Conservation (phyloP, 164 flowering plant genomes). For the Aristolochia contorta region DNA sequence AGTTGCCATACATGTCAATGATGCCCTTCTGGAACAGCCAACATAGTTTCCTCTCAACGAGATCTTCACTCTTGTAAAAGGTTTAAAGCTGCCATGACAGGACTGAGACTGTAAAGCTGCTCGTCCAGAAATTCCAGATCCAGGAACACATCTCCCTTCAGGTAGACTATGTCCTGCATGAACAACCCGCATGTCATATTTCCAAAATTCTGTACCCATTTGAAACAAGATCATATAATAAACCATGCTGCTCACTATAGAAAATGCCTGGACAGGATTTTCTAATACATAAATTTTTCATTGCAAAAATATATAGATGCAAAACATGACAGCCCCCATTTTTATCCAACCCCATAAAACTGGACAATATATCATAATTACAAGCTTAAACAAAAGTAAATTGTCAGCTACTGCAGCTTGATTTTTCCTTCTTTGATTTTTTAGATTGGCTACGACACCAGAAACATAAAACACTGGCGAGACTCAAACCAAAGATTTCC, state of each 20-base stretch:
- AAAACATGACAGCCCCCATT: too few species aligned
- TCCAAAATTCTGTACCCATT: background rate
- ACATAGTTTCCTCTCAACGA: constrained; percentile 12
- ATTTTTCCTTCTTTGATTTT: too few species aligned
- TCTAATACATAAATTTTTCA: background rate
- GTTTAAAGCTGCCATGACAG: constrained; percentile 17
- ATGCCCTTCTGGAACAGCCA: constrained; percentile 19
- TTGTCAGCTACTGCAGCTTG: too few species aligned
- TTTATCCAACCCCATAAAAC: too few species aligned
- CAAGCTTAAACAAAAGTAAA: too few species aligned
- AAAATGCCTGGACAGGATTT: too few species aligned
- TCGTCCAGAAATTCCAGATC: constrained; percentile 49
- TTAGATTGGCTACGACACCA: too few species aligned
- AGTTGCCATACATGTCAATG: constrained; percentile 46
- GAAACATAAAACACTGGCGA: too few species aligned
- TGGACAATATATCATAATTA: too few species aligned
- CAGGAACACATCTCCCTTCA: constrained; percentile 45
- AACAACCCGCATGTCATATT: background rate
- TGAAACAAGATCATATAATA: background rate
- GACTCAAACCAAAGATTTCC: too few species aligned
- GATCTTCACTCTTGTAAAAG: constrained; percentile 20
- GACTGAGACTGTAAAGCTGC: constrained; percentile 29
- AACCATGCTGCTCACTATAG: background rate
- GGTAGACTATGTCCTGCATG: constrained; percentile 45
- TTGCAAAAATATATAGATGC: too few species aligned